These are phyloP conservation scores for Pseudisothecium myosuroides DNA, from an alignment of 225 moss, liverwort and hornwort species.

Conservation along the genomic window DNA sequence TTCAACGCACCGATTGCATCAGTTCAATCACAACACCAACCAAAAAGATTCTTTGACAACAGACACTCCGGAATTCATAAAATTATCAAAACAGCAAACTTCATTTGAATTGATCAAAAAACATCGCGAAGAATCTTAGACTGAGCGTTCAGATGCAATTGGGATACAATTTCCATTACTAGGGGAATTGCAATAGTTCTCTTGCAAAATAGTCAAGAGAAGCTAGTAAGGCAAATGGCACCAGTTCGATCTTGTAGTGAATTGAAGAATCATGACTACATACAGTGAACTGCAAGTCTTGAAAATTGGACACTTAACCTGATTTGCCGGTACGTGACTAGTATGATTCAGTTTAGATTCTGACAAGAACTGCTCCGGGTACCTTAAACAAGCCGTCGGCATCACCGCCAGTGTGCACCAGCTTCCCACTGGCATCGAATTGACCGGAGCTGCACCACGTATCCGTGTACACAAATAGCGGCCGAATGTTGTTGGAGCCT, in stretches of 20 bases:
- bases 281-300: background rate
- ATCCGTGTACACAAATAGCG: constrained; percentile 34
- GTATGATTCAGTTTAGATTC: background rate
- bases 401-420: constrained; percentile 54
- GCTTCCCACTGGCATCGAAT: constrained; percentile 21
- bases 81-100: background rate
- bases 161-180: background rate
- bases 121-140: background rate
- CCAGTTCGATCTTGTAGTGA: too few relatives aligned
- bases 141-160: background rate
- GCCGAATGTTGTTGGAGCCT: constrained; percentile 13
- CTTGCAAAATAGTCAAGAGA: background rate
- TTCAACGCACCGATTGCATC: background rate
- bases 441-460: constrained; percentile 52
- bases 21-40: background rate
- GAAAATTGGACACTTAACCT: background rate
- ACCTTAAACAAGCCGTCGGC: constrained; percentile 40
- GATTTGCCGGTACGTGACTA: background rate
- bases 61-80: background rate
- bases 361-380: background rate
- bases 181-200: background rate
- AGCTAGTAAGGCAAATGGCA: background rate
- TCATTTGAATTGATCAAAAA: background rate
- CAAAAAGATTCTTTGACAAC: background rate
- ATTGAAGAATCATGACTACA: background rate